These are phyloP conservation scores for Raddia guianensis DNA, from an alignment of 176 grass and related monocot species.

Conservation along the genomic window DNA sequence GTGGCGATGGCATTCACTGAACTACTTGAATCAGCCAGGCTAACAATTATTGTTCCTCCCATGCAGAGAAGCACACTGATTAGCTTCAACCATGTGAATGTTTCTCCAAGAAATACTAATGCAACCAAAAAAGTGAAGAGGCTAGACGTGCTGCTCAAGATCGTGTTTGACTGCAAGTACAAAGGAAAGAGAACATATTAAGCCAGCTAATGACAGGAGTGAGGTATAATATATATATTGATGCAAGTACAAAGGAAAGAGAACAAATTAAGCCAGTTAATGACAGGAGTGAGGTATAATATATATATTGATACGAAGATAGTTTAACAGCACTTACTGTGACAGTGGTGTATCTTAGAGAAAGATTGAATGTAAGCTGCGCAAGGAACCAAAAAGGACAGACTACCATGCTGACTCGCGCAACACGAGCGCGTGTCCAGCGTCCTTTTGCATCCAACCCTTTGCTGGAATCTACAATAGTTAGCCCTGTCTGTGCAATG, in stretches of 20 bases:
- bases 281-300: conserved; percentile 7
- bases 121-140: conserved; percentile 99
- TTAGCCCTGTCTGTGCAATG: conserved; percentile 19
- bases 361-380: conserved; percentile 93
- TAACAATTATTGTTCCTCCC: conserved; percentile 94
- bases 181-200: conserved; percentile 29
- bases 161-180: conserved; percentile 89
- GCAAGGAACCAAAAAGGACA: conserved; percentile 98
- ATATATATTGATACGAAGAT: conserved; percentile 19
- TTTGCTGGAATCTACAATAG: conserved; percentile 35
- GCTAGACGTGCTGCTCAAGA: conserved; percentile 92
- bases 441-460: conserved; percentile 85
- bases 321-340: conserved; percentile 59
- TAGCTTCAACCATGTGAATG: conserved; percentile 92
- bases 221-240: too few species aligned
- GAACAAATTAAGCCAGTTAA: not conserved
- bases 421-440: conserved; percentile 82
- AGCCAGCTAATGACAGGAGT: conserved; percentile 9
- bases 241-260: conserved; percentile 24
- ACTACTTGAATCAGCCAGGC: conserved; percentile 75
- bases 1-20: conserved; percentile 61
- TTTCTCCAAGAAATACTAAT: conserved; percentile 84
- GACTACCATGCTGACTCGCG: conserved; percentile 82
- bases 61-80: conserved; percentile 93
- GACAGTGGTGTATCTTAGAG: conserved; percentile 96